Evolutionary conservation across 805 yeast species (phyloP), one percentile per base, ranked within the genome.

Genomic region (Ogataea kodamae): DNA sequence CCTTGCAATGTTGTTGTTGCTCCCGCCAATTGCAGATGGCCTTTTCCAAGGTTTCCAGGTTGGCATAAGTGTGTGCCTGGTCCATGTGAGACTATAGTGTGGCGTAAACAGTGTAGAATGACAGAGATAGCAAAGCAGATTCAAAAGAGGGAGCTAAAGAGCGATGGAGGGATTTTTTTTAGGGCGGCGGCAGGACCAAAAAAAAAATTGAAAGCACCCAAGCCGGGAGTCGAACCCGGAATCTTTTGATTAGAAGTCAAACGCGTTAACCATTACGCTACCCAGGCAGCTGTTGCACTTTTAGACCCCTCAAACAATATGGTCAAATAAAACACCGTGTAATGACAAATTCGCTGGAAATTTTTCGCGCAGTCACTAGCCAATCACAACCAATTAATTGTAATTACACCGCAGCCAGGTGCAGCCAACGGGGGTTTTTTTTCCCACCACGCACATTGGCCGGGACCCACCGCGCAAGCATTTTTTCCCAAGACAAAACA

Each of bases 221-320:
- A 49, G 64, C 63, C 54, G 66, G 65, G 77, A 70, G 74, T 71
- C 77, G 77, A 71, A 71, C 77, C 73, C 76, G 69, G 70, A 71
- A 70, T 72, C 76, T 70, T 69, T 70, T 71, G 77, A 71, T 72
- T 70, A 71, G 76, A 71, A 71, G 76, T 72, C 76, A 72, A 71
- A 71, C 74, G 77, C 76, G 77, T 69, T 71, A 70, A 71, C 77
- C 76, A 71, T 72, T 72, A 69, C 76, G 77, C 77, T 69, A 71
- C 76, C 63, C 73, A 65, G 72, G 73, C 74, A 36, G 22, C 22
- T n/a, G 9, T 23, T 15, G 14, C 8, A 8, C 14, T n/a, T 10
- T 21, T 18, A 11, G 13, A 16, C 22, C 11, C 11, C 10, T n/a
- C 17, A n/a, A 23, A 19, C 17, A 14, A n/a, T 23, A 23, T 22